These are phyloP conservation scores for Rhodomyrtus tomentosa DNA, from an alignment of 345 rosid genomes.

Conservation along the genomic window DNA sequence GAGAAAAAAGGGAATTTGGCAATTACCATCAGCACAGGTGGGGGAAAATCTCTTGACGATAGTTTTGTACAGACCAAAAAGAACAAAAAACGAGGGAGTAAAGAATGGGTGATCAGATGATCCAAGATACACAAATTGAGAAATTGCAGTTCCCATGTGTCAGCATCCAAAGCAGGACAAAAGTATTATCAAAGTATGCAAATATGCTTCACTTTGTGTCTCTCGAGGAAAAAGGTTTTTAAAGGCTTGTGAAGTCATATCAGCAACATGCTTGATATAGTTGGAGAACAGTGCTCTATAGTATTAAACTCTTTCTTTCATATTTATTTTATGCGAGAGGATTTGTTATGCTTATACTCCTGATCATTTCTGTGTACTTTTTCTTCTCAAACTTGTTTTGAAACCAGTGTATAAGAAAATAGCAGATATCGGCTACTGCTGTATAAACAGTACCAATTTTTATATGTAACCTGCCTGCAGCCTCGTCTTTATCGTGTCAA, in stretches of 20 bases:
- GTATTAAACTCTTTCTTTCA: background rate
- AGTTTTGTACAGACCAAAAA: background rate
- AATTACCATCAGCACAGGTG: background rate
- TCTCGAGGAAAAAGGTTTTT: background rate
- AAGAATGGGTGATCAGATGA: background rate
- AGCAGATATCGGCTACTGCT: background rate
- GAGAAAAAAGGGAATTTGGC: background rate
- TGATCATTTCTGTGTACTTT: background rate
- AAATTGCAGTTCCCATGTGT: background rate
- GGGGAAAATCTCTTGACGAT: background rate
- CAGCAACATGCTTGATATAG: background rate
- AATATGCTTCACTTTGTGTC: background rate
- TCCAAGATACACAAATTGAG: background rate
- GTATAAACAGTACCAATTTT: background rate
- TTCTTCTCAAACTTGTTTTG: background rate
- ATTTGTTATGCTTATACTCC: background rate
- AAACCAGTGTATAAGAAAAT: background rate
- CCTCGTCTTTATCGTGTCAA: constrained; percentile 90
- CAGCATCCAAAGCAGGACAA: background rate
- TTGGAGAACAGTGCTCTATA: background rate
- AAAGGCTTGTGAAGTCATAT: background rate
- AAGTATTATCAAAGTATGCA: background rate
- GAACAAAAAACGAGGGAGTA: background rate
- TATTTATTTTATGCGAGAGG: background rate
- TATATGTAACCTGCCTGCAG: constrained; percentile 66